Percentiles rank a stretch among this genome's conserved stretches.
Conservation (phyloP, 257 asterid genomes). For the Echium plantagineum region DNA sequence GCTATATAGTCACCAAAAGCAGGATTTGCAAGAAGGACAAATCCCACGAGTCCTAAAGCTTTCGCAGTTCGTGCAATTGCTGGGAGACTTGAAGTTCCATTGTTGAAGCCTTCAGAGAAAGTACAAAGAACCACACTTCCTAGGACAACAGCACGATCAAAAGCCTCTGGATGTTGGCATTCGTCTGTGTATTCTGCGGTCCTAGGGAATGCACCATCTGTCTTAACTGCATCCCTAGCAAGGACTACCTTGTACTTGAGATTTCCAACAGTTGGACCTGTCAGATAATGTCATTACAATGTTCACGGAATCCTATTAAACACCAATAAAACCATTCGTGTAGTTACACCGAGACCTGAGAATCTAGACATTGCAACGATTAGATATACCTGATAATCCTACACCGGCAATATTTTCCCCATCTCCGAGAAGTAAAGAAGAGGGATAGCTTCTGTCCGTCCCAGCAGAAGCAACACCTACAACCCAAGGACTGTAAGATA, state of each 20-base stretch:
- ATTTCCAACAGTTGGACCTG: constrained; percentile 62
- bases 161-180: constrained; percentile 73
- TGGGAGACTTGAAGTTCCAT: constrained; percentile 48
- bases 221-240: constrained; percentile 60
- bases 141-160: constrained; percentile 40
- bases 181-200: constrained; percentile 51
- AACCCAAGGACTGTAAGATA: constrained; percentile 85
- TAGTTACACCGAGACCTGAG: no score
- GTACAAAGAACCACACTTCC: constrained; percentile 75
- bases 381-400: constrained; percentile 60
- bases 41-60: constrained; percentile 57
- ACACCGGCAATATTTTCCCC: constrained; percentile 51
- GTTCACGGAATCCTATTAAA: not conserved
- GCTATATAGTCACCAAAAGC: constrained; percentile 76
- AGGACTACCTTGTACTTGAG: constrained; percentile 50
- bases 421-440: constrained; percentile 64
- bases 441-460: constrained; percentile 76
- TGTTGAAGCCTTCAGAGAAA: constrained; percentile 67
- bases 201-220: constrained; percentile 35
- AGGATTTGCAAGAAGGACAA: constrained; percentile 69
- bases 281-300: not conserved
- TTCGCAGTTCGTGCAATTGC: constrained; percentile 54
- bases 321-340: not conserved
- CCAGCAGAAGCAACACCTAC: constrained; percentile 61
- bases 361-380: no score